phyloP scores from a whole-genome alignment of 2,329 filamentous ascomycete species.

The Trichoderma atrobrunneum region DNA sequence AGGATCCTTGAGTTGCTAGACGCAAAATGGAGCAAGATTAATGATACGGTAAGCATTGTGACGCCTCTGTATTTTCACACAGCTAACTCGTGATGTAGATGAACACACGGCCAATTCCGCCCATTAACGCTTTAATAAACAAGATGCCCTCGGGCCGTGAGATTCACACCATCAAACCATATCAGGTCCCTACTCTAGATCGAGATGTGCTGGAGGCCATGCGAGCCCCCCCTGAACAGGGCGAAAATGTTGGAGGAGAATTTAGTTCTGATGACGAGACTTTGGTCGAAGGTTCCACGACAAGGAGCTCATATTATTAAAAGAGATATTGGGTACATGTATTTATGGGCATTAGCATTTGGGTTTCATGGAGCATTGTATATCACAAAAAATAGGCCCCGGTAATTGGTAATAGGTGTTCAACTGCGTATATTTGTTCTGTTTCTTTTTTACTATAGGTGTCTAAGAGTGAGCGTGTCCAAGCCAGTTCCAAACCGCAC shows the following conservation, averaged over 20 bases:
- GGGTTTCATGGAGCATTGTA: not conserved
- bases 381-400: not conserved
- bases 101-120: conserved; percentile 74
- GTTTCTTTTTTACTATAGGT: not conserved
- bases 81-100: conserved; percentile 50
- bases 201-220: conserved; percentile 61
- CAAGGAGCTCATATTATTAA: conserved; percentile 40
- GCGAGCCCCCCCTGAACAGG: conserved; percentile 40
- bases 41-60: conserved; percentile 69
- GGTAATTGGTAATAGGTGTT: not conserved
- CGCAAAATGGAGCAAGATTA: conserved; percentile 86
- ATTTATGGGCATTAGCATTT: not conserved
- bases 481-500: not conserved
- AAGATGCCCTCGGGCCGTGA: conserved; percentile 86
- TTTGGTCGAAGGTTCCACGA: conserved; percentile 38
- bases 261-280: conserved; percentile 41
- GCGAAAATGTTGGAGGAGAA: conserved; percentile 34
- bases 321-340: not conserved
- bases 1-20: conserved; percentile 84
- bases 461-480: not conserved
- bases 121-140: conserved; percentile 67
- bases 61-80: rapidly evolving
- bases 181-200: conserved; percentile 63
- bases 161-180: conserved; percentile 71
- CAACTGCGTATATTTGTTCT: not conserved